Percentiles rank a stretch among this genome's conserved stretches.
Conservation (phyloP, 768 basidiomycete genomes). For the Solioccasus polychromus region DNA sequence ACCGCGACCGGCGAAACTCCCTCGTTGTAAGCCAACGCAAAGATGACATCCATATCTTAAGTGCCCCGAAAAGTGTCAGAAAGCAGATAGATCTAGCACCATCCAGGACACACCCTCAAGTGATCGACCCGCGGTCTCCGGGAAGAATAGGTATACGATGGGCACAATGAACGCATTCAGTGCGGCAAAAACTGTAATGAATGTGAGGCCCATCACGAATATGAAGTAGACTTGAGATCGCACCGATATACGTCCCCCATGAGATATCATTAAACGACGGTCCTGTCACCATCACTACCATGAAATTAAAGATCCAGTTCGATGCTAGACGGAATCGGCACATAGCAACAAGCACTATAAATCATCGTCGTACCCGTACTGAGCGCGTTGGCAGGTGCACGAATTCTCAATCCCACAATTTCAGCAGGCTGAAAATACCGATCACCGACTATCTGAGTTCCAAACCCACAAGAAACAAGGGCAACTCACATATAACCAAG, state of each 20-base stretch:
- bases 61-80: neutral
- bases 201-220: neutral
- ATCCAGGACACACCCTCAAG: conserved; percentile 41
- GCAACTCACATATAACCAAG: conserved; percentile 60
- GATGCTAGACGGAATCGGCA: too few species aligned
- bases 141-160: conserved; percentile 58
- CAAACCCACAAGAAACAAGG: neutral
- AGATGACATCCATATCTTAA: conserved; percentile 45
- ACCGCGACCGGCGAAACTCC: conserved; percentile 43
- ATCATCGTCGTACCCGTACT: conserved; percentile 40
- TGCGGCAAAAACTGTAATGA: conserved; percentile 45
- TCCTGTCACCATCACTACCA: conserved; percentile 58
- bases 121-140: conserved; percentile 57
- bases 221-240: conserved; percentile 1
- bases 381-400: conserved; percentile 63
- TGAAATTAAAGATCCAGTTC: conserved; percentile 60
- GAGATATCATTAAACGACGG: conserved; percentile 56
- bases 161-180: conserved; percentile 58
- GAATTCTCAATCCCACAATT: conserved; percentile 58
- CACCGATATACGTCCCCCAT: conserved; percentile 60
- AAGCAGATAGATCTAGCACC: neutral
- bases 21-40: conserved; percentile 44
- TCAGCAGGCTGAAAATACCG: conserved; percentile 50
- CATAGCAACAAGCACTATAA: neutral
- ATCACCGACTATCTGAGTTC: neutral